Percentiles rank a stretch among this genome's conserved stretches.
phyloP scores from a whole-genome alignment of 805 yeast genomes.

The Candida nonsorbophila region DNA sequence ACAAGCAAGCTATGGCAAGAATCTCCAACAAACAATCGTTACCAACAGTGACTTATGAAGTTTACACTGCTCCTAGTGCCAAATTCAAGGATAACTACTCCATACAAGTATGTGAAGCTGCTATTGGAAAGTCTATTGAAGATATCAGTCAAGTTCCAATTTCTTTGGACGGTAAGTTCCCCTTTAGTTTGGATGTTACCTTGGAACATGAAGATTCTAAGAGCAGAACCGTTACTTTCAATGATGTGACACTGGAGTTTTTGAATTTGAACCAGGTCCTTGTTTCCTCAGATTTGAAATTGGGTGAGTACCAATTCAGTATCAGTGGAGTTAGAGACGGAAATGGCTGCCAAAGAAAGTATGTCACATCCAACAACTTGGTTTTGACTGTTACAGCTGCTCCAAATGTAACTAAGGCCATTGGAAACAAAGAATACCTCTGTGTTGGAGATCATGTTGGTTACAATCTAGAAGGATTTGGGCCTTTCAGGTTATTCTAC shows the following conservation, averaged over 20 bases:
- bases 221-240: too few species aligned
- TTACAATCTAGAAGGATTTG: constrained; percentile 67
- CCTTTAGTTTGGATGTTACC: constrained; percentile 54
- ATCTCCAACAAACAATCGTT: constrained; percentile 5
- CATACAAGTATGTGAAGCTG: constrained; percentile 39
- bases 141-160: constrained; percentile 40
- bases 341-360: constrained; percentile 59
- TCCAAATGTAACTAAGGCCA: constrained; percentile 54
- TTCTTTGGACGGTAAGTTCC: constrained; percentile 52
- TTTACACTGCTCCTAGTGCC: constrained; percentile 59
- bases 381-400: constrained; percentile 66
- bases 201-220: too few species aligned
- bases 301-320: constrained; percentile 68
- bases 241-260: too few species aligned
- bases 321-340: constrained; percentile 58
- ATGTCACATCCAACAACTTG: constrained; percentile 33
- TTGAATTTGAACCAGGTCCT: constrained; percentile 10
- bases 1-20: constrained; percentile 21
- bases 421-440: constrained; percentile 34
- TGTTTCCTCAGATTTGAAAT: constrained; percentile 34
- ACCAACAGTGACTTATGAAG: constrained; percentile 30
- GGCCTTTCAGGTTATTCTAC: constrained; percentile 77
- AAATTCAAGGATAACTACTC: constrained; percentile 43
- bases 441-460: constrained; percentile 93
- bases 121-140: constrained; percentile 17